Evolutionary conservation across 2,329 filamentous ascomycete species (phyloP).

Genomic region (Apiospora kogelbergensis): DNA sequence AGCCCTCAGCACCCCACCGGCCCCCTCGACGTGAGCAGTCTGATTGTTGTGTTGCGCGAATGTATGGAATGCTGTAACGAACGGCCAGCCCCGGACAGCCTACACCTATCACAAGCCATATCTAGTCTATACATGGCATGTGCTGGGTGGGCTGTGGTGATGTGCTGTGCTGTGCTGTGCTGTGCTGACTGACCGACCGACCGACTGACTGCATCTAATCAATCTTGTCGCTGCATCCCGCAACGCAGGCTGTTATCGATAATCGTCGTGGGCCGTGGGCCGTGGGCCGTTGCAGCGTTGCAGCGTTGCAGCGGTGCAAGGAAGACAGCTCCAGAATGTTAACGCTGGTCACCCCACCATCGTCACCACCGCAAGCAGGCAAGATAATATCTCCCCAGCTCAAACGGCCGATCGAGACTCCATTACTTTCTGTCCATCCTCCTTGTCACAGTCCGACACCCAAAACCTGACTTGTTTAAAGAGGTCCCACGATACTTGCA

Average conservation of each 20-base stretch:
- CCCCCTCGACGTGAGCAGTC: background rate
- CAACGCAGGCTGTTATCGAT: background rate
- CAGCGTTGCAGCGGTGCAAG: background rate
- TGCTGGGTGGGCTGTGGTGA: too few species aligned
- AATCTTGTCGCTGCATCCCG: background rate
- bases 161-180: background rate
- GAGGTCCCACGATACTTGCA: conserved; percentile 3
- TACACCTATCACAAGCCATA: background rate
- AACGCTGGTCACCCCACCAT: background rate
- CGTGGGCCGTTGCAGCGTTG: background rate
- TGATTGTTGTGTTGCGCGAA: background rate
- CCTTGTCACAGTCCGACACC: background rate
- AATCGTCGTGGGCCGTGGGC: background rate
- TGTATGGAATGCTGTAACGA: too few species aligned
- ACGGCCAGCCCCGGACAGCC: background rate
- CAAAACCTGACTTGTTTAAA: background rate
- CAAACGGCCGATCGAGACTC: conserved; percentile 4
- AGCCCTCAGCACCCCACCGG: background rate
- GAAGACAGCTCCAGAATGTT: background rate
- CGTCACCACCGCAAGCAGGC: conserved; percentile 1
- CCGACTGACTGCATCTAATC: too few species aligned
- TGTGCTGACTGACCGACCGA: background rate
- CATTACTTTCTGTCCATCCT: background rate
- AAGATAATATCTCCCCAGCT: background rate
- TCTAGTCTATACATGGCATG: background rate